Evolutionary conservation across 2,329 filamentous ascomycete species (phyloP).

Genomic region (Raffaelea ambrosiae): DNA sequence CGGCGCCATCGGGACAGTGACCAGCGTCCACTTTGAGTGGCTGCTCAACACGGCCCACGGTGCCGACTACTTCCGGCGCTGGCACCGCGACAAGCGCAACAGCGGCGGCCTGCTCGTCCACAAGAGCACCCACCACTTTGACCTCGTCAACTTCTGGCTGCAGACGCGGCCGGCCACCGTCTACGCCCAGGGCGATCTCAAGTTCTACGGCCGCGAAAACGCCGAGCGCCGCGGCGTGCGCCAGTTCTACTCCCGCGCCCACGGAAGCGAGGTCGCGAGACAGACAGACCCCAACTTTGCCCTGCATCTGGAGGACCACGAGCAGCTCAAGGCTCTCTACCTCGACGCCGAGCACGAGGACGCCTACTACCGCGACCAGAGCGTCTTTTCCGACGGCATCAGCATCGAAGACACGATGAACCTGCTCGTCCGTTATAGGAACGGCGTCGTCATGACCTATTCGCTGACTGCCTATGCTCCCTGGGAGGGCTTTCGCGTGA

Average conservation of each 20-base stretch:
- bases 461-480: conserved; percentile 36
- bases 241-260: conserved; percentile 28
- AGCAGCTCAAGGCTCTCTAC: conserved; percentile 33
- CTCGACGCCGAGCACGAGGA: conserved; percentile 40
- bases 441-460: conserved; percentile 34
- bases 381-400: conserved; percentile 39
- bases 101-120: conserved; percentile 39
- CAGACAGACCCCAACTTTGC: conserved; percentile 33
- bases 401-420: conserved; percentile 41
- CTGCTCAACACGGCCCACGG: conserved; percentile 40
- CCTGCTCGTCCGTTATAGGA: conserved; percentile 34
- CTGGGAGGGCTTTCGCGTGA: conserved; percentile 32
- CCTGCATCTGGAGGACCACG: conserved; percentile 30
- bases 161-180: conserved; percentile 32
- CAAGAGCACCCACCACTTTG: conserved; percentile 43
- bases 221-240: conserved; percentile 31
- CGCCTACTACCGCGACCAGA: conserved; percentile 38
- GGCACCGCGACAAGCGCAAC: conserved; percentile 40
- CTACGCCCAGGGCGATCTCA: conserved; percentile 35
- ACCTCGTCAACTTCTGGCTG: conserved; percentile 43
- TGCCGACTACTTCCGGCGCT: conserved; percentile 40
- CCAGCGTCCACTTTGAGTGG: conserved; percentile 41
- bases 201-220: conserved; percentile 42
- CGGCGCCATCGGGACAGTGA: conserved; percentile 34
- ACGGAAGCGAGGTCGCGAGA: conserved; percentile 31